Evolutionary conservation across 2,329 filamentous ascomycete genomes (phyloP), one percentile per base, ranked within the genome.

Genomic region (Aureobasidium pullulans): DNA sequence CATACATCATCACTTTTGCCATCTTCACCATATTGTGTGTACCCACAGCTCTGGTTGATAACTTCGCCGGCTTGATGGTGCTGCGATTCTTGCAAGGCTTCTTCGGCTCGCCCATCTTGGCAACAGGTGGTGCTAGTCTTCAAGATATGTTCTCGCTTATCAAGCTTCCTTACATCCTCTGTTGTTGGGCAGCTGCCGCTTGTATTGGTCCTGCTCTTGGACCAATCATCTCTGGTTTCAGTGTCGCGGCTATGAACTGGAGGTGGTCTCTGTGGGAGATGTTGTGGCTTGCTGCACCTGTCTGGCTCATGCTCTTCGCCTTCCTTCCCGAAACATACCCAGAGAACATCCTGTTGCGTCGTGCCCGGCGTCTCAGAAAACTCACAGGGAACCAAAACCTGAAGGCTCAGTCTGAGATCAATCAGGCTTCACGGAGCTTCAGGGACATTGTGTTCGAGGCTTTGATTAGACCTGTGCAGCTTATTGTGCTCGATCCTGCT

Each of bases 1-100:
- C 86, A 6, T 90, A 90, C 70, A 80, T 87, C 37, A 69, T 81
- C 64, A 86, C 85, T 9, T 86, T 89, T 74, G 80, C 81, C 60
- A 74, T 89, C 31, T 90, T 89, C 68, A 82, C 87, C 46, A 79
- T 89, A 61, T 71, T 90, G 10, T 83, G 80, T 7, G 79, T 89
- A 15, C 85, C 86, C 0, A 82, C 85, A 0, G 83, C 84, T 0
- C 69, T 89, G 0, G 83, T 83, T 3, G 71, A 80, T 46, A 87
- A 84, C 72, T 87, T 84, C 56, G 73, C 81, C 0, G 84, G 84
- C 0, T 19, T 76, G 65, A 60, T 90, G 66, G 81, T 86, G 1
- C 68, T 77, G 3, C 79, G 85, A 1, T 87, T 87, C 71, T 70
- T 87, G 4, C 82, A 83, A 61, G 85, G 84, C 1, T 85, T 87